These are phyloP conservation scores for Microglena sp. DNA, from an alignment of 139 green algal species.

Conservation along the genomic window DNA sequence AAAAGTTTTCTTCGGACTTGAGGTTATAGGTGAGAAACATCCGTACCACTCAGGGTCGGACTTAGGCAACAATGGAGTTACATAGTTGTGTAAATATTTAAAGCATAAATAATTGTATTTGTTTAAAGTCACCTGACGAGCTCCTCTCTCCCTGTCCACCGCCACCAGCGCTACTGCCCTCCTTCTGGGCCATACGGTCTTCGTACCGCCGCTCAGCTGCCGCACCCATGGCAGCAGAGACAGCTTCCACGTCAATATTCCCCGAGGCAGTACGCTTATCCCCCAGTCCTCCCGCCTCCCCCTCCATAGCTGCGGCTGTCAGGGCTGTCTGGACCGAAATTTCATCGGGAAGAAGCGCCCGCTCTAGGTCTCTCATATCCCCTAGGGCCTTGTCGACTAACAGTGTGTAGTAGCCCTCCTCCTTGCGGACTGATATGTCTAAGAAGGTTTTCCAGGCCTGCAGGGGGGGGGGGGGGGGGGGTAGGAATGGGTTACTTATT, in stretches of 20 bases:
- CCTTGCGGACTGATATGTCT: slow-evolving; percentile 21
- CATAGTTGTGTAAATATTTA: no score
- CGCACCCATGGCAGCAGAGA: not conserved
- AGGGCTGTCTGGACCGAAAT: slow-evolving; percentile 13
- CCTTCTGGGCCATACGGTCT: not conserved
- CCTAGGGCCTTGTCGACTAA: slow-evolving; percentile 36
- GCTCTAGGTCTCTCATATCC: slow-evolving; percentile 9
- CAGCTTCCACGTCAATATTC: not conserved
- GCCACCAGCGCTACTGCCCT: not conserved
- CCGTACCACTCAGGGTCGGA: no score
- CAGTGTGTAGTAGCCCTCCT: slow-evolving; percentile 37
- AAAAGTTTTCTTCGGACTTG: no score
- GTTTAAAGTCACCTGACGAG: no score
- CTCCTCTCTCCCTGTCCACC: no score
- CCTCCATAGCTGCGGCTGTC: slow-evolving; percentile 10
- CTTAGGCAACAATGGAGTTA: no score
- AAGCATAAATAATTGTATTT: no score
- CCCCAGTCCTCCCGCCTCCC: not conserved
- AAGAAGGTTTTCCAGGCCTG: slow-evolving; percentile 53
- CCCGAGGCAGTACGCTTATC: not conserved
- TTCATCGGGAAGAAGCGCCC: slow-evolving; percentile 6
- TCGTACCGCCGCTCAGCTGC: not conserved
- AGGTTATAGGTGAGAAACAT: no score
- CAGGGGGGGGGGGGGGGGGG: no score
- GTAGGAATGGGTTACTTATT: no score